Percentiles rank a stretch among this genome's conserved stretches.
Evolutionary conservation across 176 grass and related monocot species (phyloP).

Genomic region (Oryza punctata): DNA sequence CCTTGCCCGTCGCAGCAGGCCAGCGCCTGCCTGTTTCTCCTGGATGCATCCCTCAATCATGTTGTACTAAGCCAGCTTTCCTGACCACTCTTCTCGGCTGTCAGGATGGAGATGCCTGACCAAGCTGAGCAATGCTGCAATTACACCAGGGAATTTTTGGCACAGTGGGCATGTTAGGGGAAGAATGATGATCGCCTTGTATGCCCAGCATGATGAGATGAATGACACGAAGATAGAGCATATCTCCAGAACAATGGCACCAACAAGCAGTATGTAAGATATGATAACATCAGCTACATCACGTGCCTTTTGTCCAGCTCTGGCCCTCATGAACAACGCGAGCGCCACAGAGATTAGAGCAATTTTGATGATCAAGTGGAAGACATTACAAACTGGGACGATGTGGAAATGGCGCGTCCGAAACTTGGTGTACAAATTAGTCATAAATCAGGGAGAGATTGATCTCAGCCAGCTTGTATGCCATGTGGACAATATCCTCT

Average conservation of each 20-base stretch:
- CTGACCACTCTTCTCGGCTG: not conserved
- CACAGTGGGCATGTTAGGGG: not conserved
- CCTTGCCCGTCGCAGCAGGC: not conserved
- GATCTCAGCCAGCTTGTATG: not conserved
- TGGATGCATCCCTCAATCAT: not conserved
- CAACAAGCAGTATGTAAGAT: not conserved
- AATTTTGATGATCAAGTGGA: not conserved
- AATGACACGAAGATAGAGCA: slow-evolving; percentile 20
- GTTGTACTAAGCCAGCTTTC: not conserved
- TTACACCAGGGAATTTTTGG: not conserved
- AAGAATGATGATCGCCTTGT: not conserved
- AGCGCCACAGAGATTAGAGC: not conserved
- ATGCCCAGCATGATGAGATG: slow-evolving; percentile 4
- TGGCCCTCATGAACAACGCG: not conserved
- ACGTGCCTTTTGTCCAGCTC: not conserved
- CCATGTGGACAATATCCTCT: not conserved
- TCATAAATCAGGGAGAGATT: slow-evolving; percentile 2
- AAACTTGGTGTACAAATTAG: slow-evolving; percentile 16
- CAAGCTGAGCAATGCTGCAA: not conserved
- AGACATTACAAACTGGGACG: not conserved
- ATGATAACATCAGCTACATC: not conserved
- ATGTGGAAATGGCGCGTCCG: slow-evolving; percentile 10
- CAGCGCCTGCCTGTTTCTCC: slow-evolving; percentile 5
- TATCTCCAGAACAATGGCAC: not conserved
- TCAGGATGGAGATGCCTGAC: not conserved